Evolutionary conservation across 148 eudicot genomes (phyloP).

Genomic region (Polygonum aviculare): DNA sequence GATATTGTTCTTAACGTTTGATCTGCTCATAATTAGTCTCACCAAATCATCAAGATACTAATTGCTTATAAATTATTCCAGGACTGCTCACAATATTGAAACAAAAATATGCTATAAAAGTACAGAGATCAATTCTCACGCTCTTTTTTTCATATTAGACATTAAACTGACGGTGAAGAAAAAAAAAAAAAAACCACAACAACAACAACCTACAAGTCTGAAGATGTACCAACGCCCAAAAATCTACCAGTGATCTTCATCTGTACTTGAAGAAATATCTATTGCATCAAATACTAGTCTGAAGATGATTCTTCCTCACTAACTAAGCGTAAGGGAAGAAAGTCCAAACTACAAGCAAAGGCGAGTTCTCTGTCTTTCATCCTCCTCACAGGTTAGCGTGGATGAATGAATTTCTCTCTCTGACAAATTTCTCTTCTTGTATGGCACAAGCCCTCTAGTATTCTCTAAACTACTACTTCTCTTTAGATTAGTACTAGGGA

Average conservation of each 20-base stretch:
- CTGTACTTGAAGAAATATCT: background rate
- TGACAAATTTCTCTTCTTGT: slow-evolving; percentile 57
- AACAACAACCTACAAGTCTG: background rate
- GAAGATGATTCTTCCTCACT: background rate
- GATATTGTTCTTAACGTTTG: no score
- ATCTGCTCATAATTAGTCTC: no score
- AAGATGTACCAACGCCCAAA: no score
- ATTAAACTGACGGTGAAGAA: background rate
- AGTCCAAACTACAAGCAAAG: slow-evolving; percentile 19
- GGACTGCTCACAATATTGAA: background rate
- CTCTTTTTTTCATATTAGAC: background rate
- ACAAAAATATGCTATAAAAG: background rate
- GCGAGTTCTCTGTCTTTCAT: background rate
- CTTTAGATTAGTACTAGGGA: background rate
- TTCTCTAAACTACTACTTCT: slow-evolving; percentile 10
- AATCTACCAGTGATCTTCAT: no score
- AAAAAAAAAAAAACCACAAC: no score
- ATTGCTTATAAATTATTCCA: no score
- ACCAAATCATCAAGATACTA: no score
- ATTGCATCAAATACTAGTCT: background rate
- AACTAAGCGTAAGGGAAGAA: slow-evolving; percentile 44
- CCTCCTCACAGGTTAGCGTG: slow-evolving; percentile 8
- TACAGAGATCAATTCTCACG: background rate
- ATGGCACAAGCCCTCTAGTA: slow-evolving; percentile 69
- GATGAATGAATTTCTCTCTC: slow-evolving; percentile 21